Evolutionary conservation across 495 filamentous ascomycete species (phyloP).

Genomic region (Corynascus novoguineensis): DNA sequence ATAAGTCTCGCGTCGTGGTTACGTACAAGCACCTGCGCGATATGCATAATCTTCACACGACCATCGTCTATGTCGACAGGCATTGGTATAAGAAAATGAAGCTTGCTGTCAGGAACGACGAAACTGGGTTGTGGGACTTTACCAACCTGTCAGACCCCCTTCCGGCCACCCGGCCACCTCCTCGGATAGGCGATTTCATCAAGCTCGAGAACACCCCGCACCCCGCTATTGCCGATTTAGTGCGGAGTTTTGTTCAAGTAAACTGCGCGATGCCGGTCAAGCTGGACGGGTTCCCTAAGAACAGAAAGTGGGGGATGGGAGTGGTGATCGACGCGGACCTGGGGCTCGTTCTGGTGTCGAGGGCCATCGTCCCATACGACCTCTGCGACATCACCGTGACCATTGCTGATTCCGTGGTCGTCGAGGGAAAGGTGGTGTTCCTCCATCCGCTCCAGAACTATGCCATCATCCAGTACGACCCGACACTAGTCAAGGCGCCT

Average conservation of each 20-base stretch:
- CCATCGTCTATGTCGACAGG: conserved; percentile 85
- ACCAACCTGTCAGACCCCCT: conserved; percentile 74
- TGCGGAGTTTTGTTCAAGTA: conserved; percentile 91
- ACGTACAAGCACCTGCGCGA: conserved; percentile 95
- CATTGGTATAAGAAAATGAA: conserved; percentile 96
- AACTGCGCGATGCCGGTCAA: conserved; percentile 89
- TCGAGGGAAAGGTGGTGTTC: conserved; percentile 90
- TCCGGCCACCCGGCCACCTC: conserved; percentile 63
- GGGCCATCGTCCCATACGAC: conserved; percentile 92
- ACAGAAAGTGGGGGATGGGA: conserved; percentile 89
- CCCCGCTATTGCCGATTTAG: conserved; percentile 82
- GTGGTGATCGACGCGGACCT: conserved; percentile 94
- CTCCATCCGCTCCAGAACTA: conserved; percentile 99
- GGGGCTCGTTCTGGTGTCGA: conserved; percentile 85
- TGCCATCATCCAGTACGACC: conserved; percentile 90
- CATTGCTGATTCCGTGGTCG: conserved; percentile 91
- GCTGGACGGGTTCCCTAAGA: conserved; percentile 90
- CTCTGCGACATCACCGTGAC: conserved; percentile 93
- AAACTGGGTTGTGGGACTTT: conserved; percentile 92
- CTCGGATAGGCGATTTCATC: conserved; percentile 81
- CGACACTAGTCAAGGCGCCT: conserved; percentile 83
- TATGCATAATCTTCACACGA: conserved; percentile 88
- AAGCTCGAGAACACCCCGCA: conserved; percentile 82
- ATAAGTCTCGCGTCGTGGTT: conserved; percentile 83
- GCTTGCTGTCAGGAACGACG: conserved; percentile 85